phyloP scores from a whole-genome alignment of 2,329 filamentous ascomycete species.

The Chaetomiaceae sp. region DNA sequence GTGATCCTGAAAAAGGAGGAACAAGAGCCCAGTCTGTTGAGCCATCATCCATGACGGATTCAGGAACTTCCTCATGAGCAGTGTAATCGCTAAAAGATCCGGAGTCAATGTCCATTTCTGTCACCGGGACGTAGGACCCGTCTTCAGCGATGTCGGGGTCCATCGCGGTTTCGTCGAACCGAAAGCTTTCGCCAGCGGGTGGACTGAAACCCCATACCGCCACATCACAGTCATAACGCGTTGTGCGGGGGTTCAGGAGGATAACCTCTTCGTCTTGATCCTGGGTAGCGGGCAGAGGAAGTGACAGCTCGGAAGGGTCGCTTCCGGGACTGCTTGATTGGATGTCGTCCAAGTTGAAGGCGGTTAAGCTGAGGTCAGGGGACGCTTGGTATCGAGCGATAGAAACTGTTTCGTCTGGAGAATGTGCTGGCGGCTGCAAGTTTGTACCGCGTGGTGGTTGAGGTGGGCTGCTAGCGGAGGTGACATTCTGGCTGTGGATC shows the following conservation, averaged over 20 bases:
- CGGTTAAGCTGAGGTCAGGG: constrained; percentile 11
- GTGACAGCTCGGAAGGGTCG: not conserved
- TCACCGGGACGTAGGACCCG: constrained; percentile 11
- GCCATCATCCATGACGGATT: constrained; percentile 4
- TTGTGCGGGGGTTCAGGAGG: constrained; percentile 22
- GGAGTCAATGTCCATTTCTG: constrained; percentile 15
- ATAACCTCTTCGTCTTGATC: constrained; percentile 15
- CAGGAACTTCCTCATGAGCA: not conserved
- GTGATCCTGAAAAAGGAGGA: constrained; percentile 15
- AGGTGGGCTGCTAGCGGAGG: not conserved
- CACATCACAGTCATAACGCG: constrained; percentile 24
- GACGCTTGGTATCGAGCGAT: too few species aligned
- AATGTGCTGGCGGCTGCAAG: not conserved
- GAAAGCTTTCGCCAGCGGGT: constrained; percentile 1
- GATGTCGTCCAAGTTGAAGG: constrained; percentile 8
- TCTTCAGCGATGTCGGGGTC: constrained; percentile 5
- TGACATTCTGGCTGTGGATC: constrained; percentile 8
- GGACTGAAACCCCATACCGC: constrained; percentile 12
- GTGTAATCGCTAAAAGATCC: constrained; percentile 5
- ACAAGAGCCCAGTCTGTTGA: constrained; percentile 23
- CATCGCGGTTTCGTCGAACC: constrained; percentile 2
- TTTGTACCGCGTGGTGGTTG: not conserved
- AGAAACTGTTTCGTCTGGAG: not conserved
- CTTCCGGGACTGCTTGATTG: not conserved
- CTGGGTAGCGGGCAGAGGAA: not conserved